Percentiles rank a stretch among this genome's conserved stretches.
These are phyloP conservation scores for Aspergillus sclerotioniger DNA, from an alignment of 495 filamentous ascomycete genomes.

Conservation along the genomic window DNA sequence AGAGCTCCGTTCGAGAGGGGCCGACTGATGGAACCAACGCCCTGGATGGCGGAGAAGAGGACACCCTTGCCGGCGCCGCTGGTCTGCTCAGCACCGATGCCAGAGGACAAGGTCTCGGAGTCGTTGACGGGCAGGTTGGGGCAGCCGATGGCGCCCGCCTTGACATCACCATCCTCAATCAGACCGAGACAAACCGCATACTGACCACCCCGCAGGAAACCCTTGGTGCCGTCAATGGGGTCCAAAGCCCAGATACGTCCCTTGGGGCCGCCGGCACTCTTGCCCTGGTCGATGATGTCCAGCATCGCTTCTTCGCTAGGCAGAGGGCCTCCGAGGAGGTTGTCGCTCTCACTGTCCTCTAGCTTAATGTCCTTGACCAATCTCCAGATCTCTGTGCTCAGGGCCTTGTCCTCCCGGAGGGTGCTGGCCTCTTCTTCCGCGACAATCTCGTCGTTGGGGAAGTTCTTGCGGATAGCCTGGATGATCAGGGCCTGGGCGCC, in stretches of 20 bases:
- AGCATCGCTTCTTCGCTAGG: constrained; percentile 73
- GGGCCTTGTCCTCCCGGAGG: constrained; percentile 63
- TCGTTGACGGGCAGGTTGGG: constrained; percentile 91
- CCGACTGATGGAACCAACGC: constrained; percentile 74
- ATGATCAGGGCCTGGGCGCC: constrained; percentile 97
- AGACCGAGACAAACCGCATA: constrained; percentile 93
- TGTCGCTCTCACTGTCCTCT: constrained; percentile 63
- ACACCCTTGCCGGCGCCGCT: constrained; percentile 72
- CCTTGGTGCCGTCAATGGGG: constrained; percentile 96
- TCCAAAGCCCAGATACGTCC: constrained; percentile 96
- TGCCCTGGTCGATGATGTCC: constrained; percentile 78
- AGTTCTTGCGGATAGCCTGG: constrained; percentile 78
- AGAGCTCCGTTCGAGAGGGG: constrained; percentile 62
- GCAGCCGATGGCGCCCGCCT: constrained; percentile 90
- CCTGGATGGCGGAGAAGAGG: constrained; percentile 74
- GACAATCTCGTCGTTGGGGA: constrained; percentile 87
- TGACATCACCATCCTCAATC: constrained; percentile 91
- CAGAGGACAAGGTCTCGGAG: constrained; percentile 59
- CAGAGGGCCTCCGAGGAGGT: constrained; percentile 70
- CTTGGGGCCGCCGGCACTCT: constrained; percentile 70
- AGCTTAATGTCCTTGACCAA: constrained; percentile 71
- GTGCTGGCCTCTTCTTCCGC: constrained; percentile 89
- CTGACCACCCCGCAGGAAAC: constrained; percentile 94
- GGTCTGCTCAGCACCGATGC: constrained; percentile 65
- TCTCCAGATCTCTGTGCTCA: constrained; percentile 77